Conservation (phyloP, 75 land plant species). For the Sequoia sempervirens region DNA sequence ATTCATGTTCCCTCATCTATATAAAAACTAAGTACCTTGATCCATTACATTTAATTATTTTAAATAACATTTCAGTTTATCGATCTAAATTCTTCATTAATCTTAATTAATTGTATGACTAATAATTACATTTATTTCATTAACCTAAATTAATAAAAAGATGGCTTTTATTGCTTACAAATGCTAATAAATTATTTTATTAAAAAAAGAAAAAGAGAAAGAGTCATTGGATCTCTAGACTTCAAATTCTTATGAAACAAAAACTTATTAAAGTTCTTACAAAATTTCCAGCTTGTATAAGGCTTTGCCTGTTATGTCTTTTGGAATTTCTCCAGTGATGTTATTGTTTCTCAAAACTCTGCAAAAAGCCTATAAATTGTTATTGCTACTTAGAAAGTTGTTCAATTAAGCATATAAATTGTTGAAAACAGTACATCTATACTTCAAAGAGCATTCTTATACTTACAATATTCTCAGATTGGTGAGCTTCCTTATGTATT, state of each 20-base stretch:
- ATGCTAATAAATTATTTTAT: no score
- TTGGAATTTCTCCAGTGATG: slow-evolving; percentile 34
- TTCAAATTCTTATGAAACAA: not conserved
- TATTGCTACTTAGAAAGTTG: not conserved
- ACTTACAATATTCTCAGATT: slow-evolving; percentile 21
- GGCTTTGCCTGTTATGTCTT: slow-evolving; percentile 3
- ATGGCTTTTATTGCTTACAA: no score
- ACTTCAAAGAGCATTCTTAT: not conserved
- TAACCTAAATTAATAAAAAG: no score
- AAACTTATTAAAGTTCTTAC: slow-evolving; percentile 21
- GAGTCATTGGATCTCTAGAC: not conserved
- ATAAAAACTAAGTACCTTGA: no score
- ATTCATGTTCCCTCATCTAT: no score
- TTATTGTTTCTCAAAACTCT: slow-evolving; percentile 36
- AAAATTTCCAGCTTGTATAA: slow-evolving; percentile 17
- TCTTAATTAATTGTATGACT: no score
- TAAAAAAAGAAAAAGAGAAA: not conserved
- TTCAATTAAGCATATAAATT: not conserved
- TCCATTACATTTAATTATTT: no score
- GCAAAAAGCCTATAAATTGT: not conserved
- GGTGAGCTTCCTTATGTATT: slow-evolving; percentile 1
- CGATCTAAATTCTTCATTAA: no score
- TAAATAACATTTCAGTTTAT: no score
- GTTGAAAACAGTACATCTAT: not conserved
- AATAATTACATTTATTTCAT: no score